These are phyloP conservation scores for Chalciporus piperatus DNA, from an alignment of 768 basidiomycete species.

Conservation along the genomic window DNA sequence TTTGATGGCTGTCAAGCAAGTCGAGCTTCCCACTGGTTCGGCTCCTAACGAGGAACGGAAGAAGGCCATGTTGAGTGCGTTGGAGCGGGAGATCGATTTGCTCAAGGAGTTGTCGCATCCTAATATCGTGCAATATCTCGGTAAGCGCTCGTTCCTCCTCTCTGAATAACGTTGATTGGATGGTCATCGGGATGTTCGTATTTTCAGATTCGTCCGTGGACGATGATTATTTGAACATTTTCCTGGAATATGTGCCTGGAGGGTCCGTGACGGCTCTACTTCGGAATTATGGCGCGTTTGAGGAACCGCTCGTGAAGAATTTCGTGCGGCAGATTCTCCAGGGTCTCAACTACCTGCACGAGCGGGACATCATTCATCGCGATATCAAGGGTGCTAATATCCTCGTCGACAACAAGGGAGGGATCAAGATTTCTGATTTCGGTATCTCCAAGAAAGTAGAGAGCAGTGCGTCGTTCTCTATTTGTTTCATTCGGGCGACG, in stretches of 20 bases:
- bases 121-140: slow-evolving; percentile 97
- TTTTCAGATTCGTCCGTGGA: slow-evolving; percentile 87
- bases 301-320: slow-evolving; percentile 87
- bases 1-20: slow-evolving; percentile 98
- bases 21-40: slow-evolving; percentile 82
- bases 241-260: slow-evolving; percentile 95
- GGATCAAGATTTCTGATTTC: slow-evolving; percentile 96
- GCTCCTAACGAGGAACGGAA: slow-evolving; percentile 90
- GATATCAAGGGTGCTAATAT: slow-evolving; percentile 99
- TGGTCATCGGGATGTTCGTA: neutral
- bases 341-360: slow-evolving; percentile 88
- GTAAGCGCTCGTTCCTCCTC: slow-evolving; percentile 44
- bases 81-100: slow-evolving; percentile 92
- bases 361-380: slow-evolving; percentile 91
- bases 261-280: slow-evolving; percentile 90
- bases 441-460: slow-evolving; percentile 98
- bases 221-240: slow-evolving; percentile 89
- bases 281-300: slow-evolving; percentile 91
- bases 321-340: slow-evolving; percentile 90
- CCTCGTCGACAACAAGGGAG: slow-evolving; percentile 96
- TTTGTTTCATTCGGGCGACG: slow-evolving; percentile 23
- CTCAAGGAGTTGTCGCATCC: slow-evolving; percentile 90
- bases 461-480: slow-evolving; percentile 66
- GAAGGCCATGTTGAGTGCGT: slow-evolving; percentile 86
- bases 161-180: neutral